Evolutionary conservation across 2,329 filamentous ascomycete genomes (phyloP).

Genomic region (Atkinsonella hypoxylon): DNA sequence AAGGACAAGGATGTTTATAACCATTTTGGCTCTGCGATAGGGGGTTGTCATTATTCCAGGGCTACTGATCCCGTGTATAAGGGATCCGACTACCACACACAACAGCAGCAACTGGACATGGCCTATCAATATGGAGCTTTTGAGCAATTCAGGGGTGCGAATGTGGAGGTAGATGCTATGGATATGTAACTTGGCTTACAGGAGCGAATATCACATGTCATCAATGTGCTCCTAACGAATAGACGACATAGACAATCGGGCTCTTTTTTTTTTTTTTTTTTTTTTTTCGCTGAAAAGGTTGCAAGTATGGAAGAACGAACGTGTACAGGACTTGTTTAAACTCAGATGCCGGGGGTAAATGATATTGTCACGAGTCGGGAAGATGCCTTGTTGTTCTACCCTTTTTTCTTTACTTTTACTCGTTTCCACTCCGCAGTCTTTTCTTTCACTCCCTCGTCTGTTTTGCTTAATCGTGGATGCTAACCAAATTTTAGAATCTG

Average conservation of each 20-base stretch:
- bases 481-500: slow-evolving; percentile 5
- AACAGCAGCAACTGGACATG: slow-evolving; percentile 45
- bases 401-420: not conserved
- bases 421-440: not conserved
- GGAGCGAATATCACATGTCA: not conserved
- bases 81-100: slow-evolving; percentile 30
- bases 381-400: not conserved
- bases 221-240: not conserved
- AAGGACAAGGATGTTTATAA: slow-evolving; percentile 30
- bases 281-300: not conserved
- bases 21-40: slow-evolving; percentile 29
- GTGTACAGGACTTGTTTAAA: not conserved
- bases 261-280: not conserved
- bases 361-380: not conserved
- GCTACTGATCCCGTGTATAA: slow-evolving; percentile 61
- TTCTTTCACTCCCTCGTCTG: not conserved
- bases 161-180: slow-evolving; percentile 36
- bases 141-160: slow-evolving; percentile 32
- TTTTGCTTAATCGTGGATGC: slow-evolving; percentile 1
- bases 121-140: slow-evolving; percentile 57
- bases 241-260: not conserved
- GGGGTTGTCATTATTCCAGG: slow-evolving; percentile 33
- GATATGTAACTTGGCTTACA: slow-evolving; percentile 22
- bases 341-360: not conserved
- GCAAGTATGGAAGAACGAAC: not conserved